These are phyloP conservation scores for Collybia nuda DNA, from an alignment of 768 basidiomycete species.

Conservation along the genomic window DNA sequence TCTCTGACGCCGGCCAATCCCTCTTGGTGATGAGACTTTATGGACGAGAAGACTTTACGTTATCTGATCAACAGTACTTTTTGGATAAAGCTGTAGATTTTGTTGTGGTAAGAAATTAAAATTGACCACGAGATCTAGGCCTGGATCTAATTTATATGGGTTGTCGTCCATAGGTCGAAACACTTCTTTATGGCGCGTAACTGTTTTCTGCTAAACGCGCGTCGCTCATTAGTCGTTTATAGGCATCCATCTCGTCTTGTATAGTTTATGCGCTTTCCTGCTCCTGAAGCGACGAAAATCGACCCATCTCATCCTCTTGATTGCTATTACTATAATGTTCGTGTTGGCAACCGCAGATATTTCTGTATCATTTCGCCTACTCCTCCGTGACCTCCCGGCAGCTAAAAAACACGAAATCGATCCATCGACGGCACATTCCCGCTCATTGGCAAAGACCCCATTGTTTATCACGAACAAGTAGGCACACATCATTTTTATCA, in stretches of 20 bases:
- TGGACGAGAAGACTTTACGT: too few relatives aligned
- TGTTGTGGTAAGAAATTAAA: too few relatives aligned
- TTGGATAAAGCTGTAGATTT: too few relatives aligned
- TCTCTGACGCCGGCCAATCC: too few relatives aligned
- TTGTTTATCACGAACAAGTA: neutral
- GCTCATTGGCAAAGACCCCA: neutral
- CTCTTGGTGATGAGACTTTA: too few relatives aligned
- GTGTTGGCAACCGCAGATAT: conserved; percentile 32
- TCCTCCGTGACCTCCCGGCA: conserved; percentile 19
- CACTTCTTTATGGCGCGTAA: conserved; percentile 9
- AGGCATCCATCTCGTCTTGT: conserved; percentile 37
- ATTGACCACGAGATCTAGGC: too few relatives aligned
- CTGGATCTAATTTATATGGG: too few relatives aligned
- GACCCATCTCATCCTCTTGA: conserved; percentile 27
- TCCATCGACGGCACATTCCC: neutral
- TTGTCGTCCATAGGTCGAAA: conserved; percentile 3
- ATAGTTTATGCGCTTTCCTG: conserved; percentile 28
- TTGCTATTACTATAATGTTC: conserved; percentile 34
- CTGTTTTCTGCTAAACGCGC: neutral
- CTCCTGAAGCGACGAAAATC: conserved; percentile 22
- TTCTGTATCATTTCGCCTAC: conserved; percentile 28
- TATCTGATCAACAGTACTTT: too few relatives aligned
- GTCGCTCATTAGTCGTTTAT: neutral
- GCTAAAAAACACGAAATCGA: conserved; percentile 5
- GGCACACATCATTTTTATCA: neutral